phyloP scores from a whole-genome alignment of 2,329 filamentous ascomycete genomes.

The Diaporthe capsici region DNA sequence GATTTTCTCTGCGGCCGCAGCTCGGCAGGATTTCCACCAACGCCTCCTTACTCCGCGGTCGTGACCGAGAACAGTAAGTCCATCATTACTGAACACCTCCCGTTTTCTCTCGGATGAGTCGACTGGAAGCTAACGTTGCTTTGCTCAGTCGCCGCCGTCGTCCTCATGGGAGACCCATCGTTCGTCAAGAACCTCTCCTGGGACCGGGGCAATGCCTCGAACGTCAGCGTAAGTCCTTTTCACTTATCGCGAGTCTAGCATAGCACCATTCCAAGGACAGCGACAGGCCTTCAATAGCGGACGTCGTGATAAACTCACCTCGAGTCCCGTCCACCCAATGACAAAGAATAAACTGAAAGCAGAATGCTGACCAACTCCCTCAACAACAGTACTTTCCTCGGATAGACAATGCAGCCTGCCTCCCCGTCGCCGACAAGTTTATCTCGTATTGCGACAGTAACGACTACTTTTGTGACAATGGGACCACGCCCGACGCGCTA shows the following conservation, averaged over 20 bases:
- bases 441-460: conserved; percentile 44
- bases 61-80: conserved; percentile 41
- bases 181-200: conserved; percentile 48
- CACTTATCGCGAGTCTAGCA: background rate
- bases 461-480: conserved; percentile 45
- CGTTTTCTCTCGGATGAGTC: background rate
- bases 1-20: conserved; percentile 49
- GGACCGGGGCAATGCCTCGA: conserved; percentile 50
- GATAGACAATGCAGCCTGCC: conserved; percentile 39
- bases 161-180: conserved; percentile 55
- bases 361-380: background rate
- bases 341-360: background rate
- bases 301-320: background rate
- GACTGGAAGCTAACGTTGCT: background rate
- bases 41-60: conserved; percentile 39
- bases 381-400: conserved; percentile 42
- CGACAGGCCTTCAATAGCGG: too few relatives aligned
- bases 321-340: background rate
- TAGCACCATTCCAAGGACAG: background rate
- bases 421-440: conserved; percentile 39
- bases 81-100: background rate
- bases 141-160: conserved; percentile 49
- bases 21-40: conserved; percentile 42
- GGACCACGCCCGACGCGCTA: conserved; percentile 36
- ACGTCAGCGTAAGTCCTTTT: conserved; percentile 45